A percentile compares a stretch with the other conserved stretches of the same genome.
Conservation (phyloP, 1,284 basidiomycete species). For the Pholiota adiposa region DNA sequence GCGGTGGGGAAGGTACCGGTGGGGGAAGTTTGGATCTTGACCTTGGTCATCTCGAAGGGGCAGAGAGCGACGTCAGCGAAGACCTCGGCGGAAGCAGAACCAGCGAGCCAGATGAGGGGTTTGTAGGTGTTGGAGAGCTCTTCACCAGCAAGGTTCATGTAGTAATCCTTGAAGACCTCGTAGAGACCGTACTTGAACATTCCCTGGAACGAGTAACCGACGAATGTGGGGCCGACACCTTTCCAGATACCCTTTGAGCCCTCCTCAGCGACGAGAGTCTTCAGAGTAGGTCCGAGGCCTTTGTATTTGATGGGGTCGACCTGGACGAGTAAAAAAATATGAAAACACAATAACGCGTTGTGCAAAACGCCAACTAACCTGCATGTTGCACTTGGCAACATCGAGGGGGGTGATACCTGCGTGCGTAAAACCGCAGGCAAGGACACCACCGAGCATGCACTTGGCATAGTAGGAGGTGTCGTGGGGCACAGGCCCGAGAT, state of each 20-base stretch:
- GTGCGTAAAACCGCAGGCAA: slow-evolving; percentile 94
- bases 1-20: slow-evolving; percentile 74
- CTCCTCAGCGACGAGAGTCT: slow-evolving; percentile 81
- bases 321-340: slow-evolving; percentile 37
- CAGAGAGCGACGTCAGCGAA: slow-evolving; percentile 92
- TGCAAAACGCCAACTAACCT: slow-evolving; percentile 59
- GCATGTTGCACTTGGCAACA: slow-evolving; percentile 98
- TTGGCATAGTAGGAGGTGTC: slow-evolving; percentile 76
- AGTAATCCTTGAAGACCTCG: slow-evolving; percentile 93
- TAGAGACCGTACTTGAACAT: slow-evolving; percentile 98
- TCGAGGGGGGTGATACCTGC: slow-evolving; percentile 93
- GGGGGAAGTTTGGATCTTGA: slow-evolving; percentile 81
- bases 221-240: slow-evolving; percentile 89
- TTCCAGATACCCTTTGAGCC: slow-evolving; percentile 90
- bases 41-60: slow-evolving; percentile 84
- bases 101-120: slow-evolving; percentile 92
- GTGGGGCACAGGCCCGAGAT: slow-evolving; percentile 74
- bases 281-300: slow-evolving; percentile 76
- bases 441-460: slow-evolving; percentile 87
- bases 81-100: slow-evolving; percentile 92
- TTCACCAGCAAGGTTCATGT: slow-evolving; percentile 86
- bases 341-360: not conserved
- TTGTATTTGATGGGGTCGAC: slow-evolving; percentile 80
- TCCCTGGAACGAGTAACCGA: slow-evolving; percentile 96
- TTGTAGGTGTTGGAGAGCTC: slow-evolving; percentile 89